Conservation (phyloP, 2,329 filamentous ascomycete species). For the Colletotrichum magnum region DNA sequence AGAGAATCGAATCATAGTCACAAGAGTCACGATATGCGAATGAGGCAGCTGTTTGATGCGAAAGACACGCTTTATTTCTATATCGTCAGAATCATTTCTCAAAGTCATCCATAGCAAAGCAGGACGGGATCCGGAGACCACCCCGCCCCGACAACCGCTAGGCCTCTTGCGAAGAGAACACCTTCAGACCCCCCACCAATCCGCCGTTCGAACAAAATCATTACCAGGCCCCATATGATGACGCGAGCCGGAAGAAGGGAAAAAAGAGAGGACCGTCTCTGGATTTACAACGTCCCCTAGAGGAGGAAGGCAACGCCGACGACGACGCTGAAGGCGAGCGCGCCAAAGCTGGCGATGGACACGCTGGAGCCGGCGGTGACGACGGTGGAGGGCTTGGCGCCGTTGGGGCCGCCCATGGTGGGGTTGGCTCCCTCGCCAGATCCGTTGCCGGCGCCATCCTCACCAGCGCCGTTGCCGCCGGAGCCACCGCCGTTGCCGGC, state of each 20-base stretch:
- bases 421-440: not conserved
- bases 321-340: conserved; percentile 37
- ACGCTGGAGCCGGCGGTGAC: conserved; percentile 37
- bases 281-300: conserved; percentile 22
- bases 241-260: conserved; percentile 19
- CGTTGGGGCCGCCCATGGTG: not conserved
- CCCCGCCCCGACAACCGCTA: conserved; percentile 22
- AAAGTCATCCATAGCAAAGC: conserved; percentile 33
- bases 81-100: conserved; percentile 39
- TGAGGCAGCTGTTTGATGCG: not conserved
- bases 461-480: too few relatives aligned
- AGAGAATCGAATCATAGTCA: not conserved
- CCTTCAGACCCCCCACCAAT: conserved; percentile 22
- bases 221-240: conserved; percentile 9
- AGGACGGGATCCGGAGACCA: conserved; percentile 9
- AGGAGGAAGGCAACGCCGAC: conserved; percentile 36
- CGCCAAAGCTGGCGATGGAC: conserved; percentile 40
- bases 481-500: too few relatives aligned
- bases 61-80: conserved; percentile 40
- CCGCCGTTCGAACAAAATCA: conserved; percentile 20
- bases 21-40: not conserved
- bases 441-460: too few relatives aligned
- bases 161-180: conserved; percentile 33
- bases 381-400: conserved; percentile 6
- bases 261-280: conserved; percentile 11